These are phyloP conservation scores for Phytopythium vexans DNA, from an alignment of 352 stramenopile genomes.

Conservation along the genomic window DNA sequence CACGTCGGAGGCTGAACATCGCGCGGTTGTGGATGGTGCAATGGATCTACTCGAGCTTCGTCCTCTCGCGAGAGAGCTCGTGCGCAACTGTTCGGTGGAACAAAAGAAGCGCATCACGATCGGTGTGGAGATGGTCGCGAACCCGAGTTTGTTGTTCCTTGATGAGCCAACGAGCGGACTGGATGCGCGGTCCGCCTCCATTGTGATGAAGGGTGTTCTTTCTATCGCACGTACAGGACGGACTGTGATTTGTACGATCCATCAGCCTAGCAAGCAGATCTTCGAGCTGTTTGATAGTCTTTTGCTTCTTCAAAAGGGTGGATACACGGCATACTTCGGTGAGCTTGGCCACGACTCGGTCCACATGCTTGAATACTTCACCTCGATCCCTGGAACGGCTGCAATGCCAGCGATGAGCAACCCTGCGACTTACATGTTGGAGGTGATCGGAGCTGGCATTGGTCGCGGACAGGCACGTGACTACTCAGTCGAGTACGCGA, in stretches of 20 bases:
- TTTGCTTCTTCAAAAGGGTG: slow-evolving; percentile 77
- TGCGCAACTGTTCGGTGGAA: slow-evolving; percentile 29
- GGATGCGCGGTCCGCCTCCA: slow-evolving; percentile 80
- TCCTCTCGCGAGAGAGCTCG: slow-evolving; percentile 1
- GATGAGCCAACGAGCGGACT: slow-evolving; percentile 91
- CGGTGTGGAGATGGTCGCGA: slow-evolving; percentile 90
- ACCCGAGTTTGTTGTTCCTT: slow-evolving; percentile 93
- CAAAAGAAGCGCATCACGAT: slow-evolving; percentile 94
- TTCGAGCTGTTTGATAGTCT: slow-evolving; percentile 93
- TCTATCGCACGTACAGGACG: slow-evolving; percentile 83
- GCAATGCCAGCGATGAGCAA: too few species aligned
- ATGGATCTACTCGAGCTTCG: slow-evolving; percentile 3
- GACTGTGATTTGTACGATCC: slow-evolving; percentile 73
- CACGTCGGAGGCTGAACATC: slow-evolving; percentile 22
- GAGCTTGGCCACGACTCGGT: slow-evolving; percentile 4
- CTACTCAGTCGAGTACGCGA: slow-evolving; percentile 48
- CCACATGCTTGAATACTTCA: slow-evolving; percentile 91
- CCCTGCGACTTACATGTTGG: slow-evolving; percentile 89
- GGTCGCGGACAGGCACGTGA: slow-evolving; percentile 47
- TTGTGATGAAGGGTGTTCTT: slow-evolving; percentile 84
- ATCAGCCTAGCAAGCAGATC: slow-evolving; percentile 76
- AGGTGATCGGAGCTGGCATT: slow-evolving; percentile 73
- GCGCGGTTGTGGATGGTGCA: slow-evolving; percentile 12
- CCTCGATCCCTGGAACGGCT: slow-evolving; percentile 65
- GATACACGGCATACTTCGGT: slow-evolving; percentile 83